Base-by-base conservation (phyloP, 2,329 filamentous ascomycete species). In the Colletotrichum chrysophilum region DNA sequence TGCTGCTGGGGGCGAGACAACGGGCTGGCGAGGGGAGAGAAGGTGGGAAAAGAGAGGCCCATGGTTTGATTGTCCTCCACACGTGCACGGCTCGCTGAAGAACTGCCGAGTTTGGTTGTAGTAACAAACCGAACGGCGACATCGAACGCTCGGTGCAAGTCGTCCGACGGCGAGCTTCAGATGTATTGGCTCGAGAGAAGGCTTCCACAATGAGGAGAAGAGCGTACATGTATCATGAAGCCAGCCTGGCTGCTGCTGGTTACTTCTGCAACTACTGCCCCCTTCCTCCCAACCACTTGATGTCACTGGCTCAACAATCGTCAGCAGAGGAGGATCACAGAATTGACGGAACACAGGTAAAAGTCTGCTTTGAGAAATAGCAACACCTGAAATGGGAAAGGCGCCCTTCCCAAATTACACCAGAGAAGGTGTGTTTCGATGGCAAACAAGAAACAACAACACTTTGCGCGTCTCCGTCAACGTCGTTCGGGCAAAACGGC, bases 141-240 rank as follows among this genome's bases (percentile, higher is more conserved):
- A 21, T 74, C 18, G 55, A 52, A 66, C 60, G 52, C 61, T 71
- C 36, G 64, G 32, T 60, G 58, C 43, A 58, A 64, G 64, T 65
- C 56, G 69, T 58, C 43, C 70, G 56, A 75, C 64, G 56, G 18
- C 32, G 21, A 36, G 21, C 38, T 34, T 16, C 21, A 56, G 14
- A 52, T 52, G 69, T 48, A 73, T 71, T 71, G 61, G 72, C 30
- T 55, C 55, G 18, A 52, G 43, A 26, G n/a, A 18, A 26, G 26
- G 21, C 43, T 43, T 61, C 58, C 56, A 64, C 43, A 38, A 70
- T 26, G 56, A 70, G 43, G 43, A 52, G 43, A 7, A 48, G 58
- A 72, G 32, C 56, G 73, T 64, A 73, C 70, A 60, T 67, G 73
- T 75, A 75, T 68, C 38, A 73, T 75, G 73, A 61, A 66, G 61